Evolutionary conservation across 768 basidiomycete species (phyloP), one percentile per base, ranked within the genome.

Genomic region (Macrocybe gigantea): DNA sequence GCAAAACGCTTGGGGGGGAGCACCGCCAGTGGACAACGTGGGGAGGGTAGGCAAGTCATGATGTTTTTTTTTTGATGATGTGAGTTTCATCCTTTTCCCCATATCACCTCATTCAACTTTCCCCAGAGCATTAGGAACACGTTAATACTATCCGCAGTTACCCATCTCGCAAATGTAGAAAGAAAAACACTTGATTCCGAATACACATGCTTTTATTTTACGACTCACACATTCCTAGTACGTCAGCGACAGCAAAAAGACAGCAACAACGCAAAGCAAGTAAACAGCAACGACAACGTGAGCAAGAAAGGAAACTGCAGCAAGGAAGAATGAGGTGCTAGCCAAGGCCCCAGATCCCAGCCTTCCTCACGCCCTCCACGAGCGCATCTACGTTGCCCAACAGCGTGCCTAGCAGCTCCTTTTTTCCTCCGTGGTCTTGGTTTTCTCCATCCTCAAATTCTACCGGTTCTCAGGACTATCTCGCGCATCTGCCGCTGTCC

Each of bases 341-440:
- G 22, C 22, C 22, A 22, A 22, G 22, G 5, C 92, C 90, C 89
- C 89, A 94, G 47, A 93, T 82, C 0, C 91, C 90, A 0, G 88
- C 89, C 64, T 83, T 87, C 51, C 85, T 73, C 33, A 95, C 87
- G 0, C 91, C 85, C 52, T 91, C 89, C 5, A 95, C 89, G 7
- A 95, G 73, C 31, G 88, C 85, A 61, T 94, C 93, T 2, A 95
- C 93, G 61, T 95, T 94, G 3, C 90, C 92, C 38, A 95, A 64
- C 80, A 93, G 84, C 39, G 78, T 83, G 0, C 86, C 85, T 49
- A 95, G 59, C 38, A 88, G 62, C 60, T 82, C 80, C 64, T 85
- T 91, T 70, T 93, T 93, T 93, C 87, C 49, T 88, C 84, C 38
- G 81, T 90, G 38, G 82, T 85, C 55, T 74, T 73, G 52, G 68